Conservation (phyloP, 495 filamentous ascomycete species). For the Hypoxylon perforatum region DNA sequence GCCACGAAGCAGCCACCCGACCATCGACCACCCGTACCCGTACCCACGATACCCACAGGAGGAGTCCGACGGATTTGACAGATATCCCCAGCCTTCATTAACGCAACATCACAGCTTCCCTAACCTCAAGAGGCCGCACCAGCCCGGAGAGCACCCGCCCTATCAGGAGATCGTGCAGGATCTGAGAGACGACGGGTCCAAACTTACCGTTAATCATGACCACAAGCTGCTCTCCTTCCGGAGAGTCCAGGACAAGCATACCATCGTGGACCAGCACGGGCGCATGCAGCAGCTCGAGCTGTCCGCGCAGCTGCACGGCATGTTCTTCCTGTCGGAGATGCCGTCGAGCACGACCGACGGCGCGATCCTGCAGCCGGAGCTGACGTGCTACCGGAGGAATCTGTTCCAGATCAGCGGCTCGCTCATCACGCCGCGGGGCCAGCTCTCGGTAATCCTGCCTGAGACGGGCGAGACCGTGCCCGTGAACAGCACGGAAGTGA, state of each 20-base stretch:
- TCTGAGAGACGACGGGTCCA: conserved; percentile 62
- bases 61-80: conserved; percentile 58
- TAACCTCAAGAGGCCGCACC: conserved; percentile 63
- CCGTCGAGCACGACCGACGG: conserved; percentile 74
- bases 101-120: conserved; percentile 65
- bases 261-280: conserved; percentile 65
- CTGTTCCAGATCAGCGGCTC: conserved; percentile 92
- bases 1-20: conserved; percentile 53
- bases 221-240: conserved; percentile 67
- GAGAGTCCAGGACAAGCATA: conserved; percentile 65
- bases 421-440: conserved; percentile 79
- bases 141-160: conserved; percentile 51
- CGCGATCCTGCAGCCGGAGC: conserved; percentile 74
- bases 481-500: conserved; percentile 82
- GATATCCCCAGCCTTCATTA: conserved; percentile 58
- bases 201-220: conserved; percentile 65
- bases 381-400: conserved; percentile 94
- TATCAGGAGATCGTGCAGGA: conserved; percentile 66
- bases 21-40: conserved; percentile 54
- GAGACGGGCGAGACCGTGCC: conserved; percentile 85
- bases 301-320: conserved; percentile 89
- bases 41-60: conserved; percentile 56
- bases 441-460: conserved; percentile 77
- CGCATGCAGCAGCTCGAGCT: conserved; percentile 69
- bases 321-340: conserved; percentile 95